Conservation (phyloP, 345 rosid genomes). For the Salix caprea region DNA sequence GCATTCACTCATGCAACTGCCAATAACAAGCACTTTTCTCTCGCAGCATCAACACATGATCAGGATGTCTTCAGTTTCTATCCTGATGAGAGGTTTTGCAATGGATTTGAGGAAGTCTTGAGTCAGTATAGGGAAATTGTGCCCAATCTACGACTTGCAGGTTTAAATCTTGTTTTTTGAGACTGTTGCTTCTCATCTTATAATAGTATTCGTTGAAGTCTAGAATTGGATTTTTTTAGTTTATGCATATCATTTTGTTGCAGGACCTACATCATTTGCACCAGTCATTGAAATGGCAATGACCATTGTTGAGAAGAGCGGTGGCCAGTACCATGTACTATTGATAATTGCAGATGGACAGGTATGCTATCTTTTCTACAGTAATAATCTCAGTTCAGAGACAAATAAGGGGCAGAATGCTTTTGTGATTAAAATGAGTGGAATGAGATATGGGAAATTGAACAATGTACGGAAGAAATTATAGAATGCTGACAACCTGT, state of each 20-base stretch:
- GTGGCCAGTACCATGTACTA: constrained; percentile 33
- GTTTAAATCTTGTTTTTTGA: constrained; percentile 7
- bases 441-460: neutral
- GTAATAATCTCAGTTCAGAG: neutral
- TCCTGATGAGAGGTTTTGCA: constrained; percentile 23
- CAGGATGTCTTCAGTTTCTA: constrained; percentile 32
- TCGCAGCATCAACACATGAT: constrained; percentile 31
- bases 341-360: constrained; percentile 34
- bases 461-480: neutral
- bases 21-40: constrained; percentile 10
- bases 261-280: constrained; percentile 27
- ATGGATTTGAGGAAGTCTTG: constrained; percentile 34
- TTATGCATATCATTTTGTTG: constrained; percentile 1
- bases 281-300: constrained; percentile 30
- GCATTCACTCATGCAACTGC: constrained; percentile 1
- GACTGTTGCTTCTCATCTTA: constrained; percentile 1
- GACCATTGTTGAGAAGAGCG: constrained; percentile 26
- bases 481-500: neutral
- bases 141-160: constrained; percentile 32
- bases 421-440: neutral
- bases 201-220: constrained; percentile 1
- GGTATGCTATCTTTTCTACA: constrained; percentile 6
- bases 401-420: neutral
- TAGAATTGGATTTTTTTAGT: neutral
- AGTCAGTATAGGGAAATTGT: constrained; percentile 30